Evolutionary conservation across 257 asterid genomes (phyloP).

Genomic region (Leptodermis oblonga): DNA sequence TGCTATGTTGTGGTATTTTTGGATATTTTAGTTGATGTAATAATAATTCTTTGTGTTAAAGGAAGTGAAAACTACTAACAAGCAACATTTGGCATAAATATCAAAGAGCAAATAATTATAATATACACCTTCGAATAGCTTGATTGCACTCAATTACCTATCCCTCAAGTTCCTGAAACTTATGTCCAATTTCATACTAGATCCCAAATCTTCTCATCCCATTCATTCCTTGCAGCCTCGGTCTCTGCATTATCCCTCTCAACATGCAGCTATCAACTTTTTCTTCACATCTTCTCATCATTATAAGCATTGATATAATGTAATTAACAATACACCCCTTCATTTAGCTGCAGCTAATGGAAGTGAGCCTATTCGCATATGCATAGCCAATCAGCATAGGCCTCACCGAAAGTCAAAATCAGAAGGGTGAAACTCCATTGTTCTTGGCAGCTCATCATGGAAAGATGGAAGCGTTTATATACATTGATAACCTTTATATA

Average conservation of each 20-base stretch:
- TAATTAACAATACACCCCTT: constrained; percentile 51
- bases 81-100: neutral
- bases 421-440: constrained; percentile 37
- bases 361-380: no score
- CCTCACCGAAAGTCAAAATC: constrained; percentile 28
- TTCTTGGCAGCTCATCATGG: constrained; percentile 41
- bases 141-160: constrained; percentile 69
- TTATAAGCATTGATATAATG: constrained; percentile 74
- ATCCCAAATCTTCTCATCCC: constrained; percentile 91
- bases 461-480: constrained; percentile 19
- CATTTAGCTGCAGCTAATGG: constrained; percentile 45
- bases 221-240: constrained; percentile 59
- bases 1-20: no score
- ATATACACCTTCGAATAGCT: constrained; percentile 58
- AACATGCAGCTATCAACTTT: constrained; percentile 68
- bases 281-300: constrained; percentile 92
- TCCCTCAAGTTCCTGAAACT: constrained; percentile 71
- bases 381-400: constrained; percentile 8
- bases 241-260: constrained; percentile 69
- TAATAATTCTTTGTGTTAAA: no score
- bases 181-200: constrained; percentile 59
- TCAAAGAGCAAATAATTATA: neutral
- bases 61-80: neutral
- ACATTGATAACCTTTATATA: constrained; percentile 13
- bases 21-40: no score